A percentile compares a stretch with the other conserved stretches of the same genome.
Evolutionary conservation across 1,139 yeast genomes (phyloP).

Genomic region (Hyphopichia burtonii): DNA sequence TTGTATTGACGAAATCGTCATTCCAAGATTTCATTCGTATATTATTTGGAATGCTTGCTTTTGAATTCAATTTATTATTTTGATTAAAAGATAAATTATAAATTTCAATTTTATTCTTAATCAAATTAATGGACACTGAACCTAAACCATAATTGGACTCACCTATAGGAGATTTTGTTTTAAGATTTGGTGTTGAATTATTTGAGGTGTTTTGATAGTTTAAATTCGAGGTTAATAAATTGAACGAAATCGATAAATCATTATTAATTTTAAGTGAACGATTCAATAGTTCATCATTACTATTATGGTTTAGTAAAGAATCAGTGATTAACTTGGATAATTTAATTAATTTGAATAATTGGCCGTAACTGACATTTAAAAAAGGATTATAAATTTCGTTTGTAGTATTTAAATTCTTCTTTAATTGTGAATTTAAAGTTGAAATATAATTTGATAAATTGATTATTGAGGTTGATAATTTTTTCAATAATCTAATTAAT

Average conservation of each 20-base stretch:
- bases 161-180: neutral
- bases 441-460: constrained; percentile 28
- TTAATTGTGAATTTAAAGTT: constrained; percentile 12
- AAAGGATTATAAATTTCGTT: constrained; percentile 28
- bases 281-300: constrained; percentile 24
- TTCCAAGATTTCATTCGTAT: constrained; percentile 27
- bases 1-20: constrained; percentile 19
- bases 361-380: constrained; percentile 34
- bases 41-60: neutral
- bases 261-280: constrained; percentile 36
- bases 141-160: constrained; percentile 17
- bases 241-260: constrained; percentile 38
- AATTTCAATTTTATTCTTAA: constrained; percentile 24
- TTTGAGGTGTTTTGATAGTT: constrained; percentile 6
- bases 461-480: constrained; percentile 36
- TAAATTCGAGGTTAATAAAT: constrained; percentile 31
- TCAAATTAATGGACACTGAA: constrained; percentile 17
- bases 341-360: constrained; percentile 35
- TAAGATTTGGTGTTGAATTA: neutral
- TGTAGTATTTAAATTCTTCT: constrained; percentile 8
- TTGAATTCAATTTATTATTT: neutral
- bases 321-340: constrained; percentile 37
- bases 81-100: constrained; percentile 27
- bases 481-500: constrained; percentile 43
- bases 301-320: constrained; percentile 11